These are phyloP conservation scores for Colletotrichum sp. DNA, from an alignment of 2,329 filamentous ascomycete species.

Conservation along the genomic window DNA sequence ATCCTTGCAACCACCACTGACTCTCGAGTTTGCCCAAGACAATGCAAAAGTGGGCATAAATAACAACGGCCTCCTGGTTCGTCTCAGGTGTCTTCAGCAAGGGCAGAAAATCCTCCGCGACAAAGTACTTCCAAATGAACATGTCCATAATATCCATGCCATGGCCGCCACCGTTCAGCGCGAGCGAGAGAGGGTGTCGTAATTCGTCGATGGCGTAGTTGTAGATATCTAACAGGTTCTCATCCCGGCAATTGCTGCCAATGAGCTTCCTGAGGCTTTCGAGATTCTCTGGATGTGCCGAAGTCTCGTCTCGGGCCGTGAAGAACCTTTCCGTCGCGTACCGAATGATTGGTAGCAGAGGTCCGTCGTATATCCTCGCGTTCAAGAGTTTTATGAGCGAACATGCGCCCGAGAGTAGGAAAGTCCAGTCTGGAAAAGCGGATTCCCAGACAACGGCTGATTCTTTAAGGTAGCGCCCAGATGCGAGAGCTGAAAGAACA, in stretches of 20 bases:
- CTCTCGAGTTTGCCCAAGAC: conserved; percentile 32
- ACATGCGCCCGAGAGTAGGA: conserved; percentile 31
- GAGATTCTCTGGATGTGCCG: conserved; percentile 7
- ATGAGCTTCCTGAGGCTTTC: conserved; percentile 22
- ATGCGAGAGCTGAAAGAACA: no score
- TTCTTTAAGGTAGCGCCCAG: conserved; percentile 31
- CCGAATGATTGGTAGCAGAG: conserved; percentile 18
- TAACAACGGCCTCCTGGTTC: conserved; percentile 33
- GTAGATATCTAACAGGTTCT: conserved; percentile 18
- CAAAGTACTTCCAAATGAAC: conserved; percentile 43
- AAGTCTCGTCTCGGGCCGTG: neutral
- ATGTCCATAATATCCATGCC: conserved; percentile 39
- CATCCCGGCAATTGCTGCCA: conserved; percentile 17
- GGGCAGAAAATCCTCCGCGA: conserved; percentile 38
- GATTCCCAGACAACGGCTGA: conserved; percentile 31
- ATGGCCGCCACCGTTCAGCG: neutral
- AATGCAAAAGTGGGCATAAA: conserved; percentile 41
- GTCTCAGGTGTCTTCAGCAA: conserved; percentile 31
- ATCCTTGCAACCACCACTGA: conserved; percentile 43
- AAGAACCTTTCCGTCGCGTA: conserved; percentile 28
- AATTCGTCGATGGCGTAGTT: conserved; percentile 22
- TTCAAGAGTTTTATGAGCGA: conserved; percentile 29
- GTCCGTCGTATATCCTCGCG: conserved; percentile 12
- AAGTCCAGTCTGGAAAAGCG: conserved; percentile 34
- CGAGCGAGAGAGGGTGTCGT: conserved; percentile 12